Base-by-base conservation (phyloP, 306 rosid genomes). In the Rubus parviflorus region DNA sequence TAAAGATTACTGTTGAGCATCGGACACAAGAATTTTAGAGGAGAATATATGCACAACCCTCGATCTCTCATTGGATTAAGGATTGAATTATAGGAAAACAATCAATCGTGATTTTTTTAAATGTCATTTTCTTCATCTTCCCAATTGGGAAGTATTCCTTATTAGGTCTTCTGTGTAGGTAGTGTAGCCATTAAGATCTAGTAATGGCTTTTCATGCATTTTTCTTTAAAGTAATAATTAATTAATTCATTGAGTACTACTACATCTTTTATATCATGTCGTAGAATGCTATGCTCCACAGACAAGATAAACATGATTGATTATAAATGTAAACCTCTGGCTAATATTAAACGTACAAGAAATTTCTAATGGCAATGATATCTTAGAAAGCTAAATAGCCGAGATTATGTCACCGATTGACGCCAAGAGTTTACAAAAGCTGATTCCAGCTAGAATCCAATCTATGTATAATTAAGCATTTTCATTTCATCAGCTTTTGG, bases 361-460 rank as follows among this genome's bases (percentile, higher is more conserved):
- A 25, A 20, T 72, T 81, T 64, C 66, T 68, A 69, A 53, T 81
- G 78, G 77, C 81, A 83, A 89, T 87, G 82, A 83, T 82, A 83
- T 70, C 78, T 68, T 79, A 61, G 79, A 84, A 94, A 92, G 89
- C 91, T 79, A 78, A 87, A 74, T 81, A 53, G 77, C 85, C 80
- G 81, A 81, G 80, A 88, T 81, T 49, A 66, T 87, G 87, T 58
- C 83, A 77, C 86, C 82, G 77, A 75, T 83, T 79, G 89, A 90
- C 83, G 83, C 85, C 68, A 79, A 84, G 49, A 62, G 79, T 77
- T 78, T 72, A 79, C 77, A 89, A 86, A 30, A 88, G 90, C 79
- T 87, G 88, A 86, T 77, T 83, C 89, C 97, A 91, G 96, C 90
- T 90, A 87, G 86, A 85, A 75, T 72, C 76, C 76, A 64, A 78